Percentiles rank a stretch among this genome's conserved stretches.
Evolutionary conservation across 176 grass and related monocot genomes (phyloP).

Genomic region (Alloteropsis semialata): DNA sequence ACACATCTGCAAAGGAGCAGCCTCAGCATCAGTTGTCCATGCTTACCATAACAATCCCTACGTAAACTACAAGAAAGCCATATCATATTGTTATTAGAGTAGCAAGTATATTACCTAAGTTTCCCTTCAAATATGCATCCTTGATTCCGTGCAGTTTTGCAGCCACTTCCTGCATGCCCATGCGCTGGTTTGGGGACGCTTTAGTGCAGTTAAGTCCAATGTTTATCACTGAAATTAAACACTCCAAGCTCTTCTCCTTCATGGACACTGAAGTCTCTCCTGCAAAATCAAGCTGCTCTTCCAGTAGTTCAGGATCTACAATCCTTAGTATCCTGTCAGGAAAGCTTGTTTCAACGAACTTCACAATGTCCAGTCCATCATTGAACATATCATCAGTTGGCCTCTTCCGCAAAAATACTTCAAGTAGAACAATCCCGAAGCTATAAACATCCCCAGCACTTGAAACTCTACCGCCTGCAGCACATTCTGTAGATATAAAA

Average conservation of each 20-base stretch:
- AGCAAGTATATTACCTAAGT: neutral
- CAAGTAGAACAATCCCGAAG: conserved; percentile 23
- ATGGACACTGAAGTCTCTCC: neutral
- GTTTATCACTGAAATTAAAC: conserved; percentile 12
- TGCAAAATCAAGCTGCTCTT: neutral
- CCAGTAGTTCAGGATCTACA: conserved; percentile 18
- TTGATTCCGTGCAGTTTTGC: neutral
- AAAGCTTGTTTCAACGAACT: conserved; percentile 20
- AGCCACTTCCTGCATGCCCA: conserved; percentile 17
- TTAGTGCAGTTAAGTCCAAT: conserved; percentile 14
- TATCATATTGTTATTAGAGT: too few relatives aligned
- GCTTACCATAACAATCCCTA: too few relatives aligned
- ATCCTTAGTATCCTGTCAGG: conserved; percentile 14
- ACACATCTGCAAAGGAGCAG: too few relatives aligned
- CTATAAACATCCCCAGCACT: conserved; percentile 17
- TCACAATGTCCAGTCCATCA: conserved; percentile 10
- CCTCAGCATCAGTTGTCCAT: too few relatives aligned
- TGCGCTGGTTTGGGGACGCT: neutral
- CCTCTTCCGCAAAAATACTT: conserved; percentile 18
- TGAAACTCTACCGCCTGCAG: neutral
- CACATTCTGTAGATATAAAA: neutral
- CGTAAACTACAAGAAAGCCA: too few relatives aligned
- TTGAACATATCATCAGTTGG: conserved; percentile 28
- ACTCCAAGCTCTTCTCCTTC: neutral
- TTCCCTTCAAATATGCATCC: neutral